Evolutionary conservation across 352 stramenopile species (phyloP), one percentile per base, ranked within the genome.

Genomic region (Blastocystis sp.): DNA sequence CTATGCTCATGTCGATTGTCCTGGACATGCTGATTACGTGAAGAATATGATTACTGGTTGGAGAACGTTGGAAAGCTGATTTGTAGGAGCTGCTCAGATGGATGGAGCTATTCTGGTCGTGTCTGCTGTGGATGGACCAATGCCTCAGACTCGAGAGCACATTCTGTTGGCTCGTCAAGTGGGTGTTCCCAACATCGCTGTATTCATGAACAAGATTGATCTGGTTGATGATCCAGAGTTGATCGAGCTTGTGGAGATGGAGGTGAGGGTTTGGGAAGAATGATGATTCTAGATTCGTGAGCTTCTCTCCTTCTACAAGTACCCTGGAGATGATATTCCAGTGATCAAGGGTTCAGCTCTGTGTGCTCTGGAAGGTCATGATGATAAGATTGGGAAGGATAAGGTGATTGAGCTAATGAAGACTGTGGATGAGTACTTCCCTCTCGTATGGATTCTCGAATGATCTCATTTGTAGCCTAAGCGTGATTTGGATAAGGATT

Each of bases 41-140:
- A 98, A 98, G 91, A 98, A 98, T 90, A 98, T 98, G 95, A 98
- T 98, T 90, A 98, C 95, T 4, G 95, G 88, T 49, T 14, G 37
- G 37, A 21, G 21, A 42, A 19, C 11, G 27, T 71, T 57, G 37
- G 27, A 42, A 19, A 11, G 27, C 11, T 78, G 21, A 69, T 63
- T 9, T 14, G 21, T 54, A 78, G 80, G 95, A 37, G 94, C 95
- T 9, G 94, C 95, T 19, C 95, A 98, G 90, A 97, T 97, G 94
- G 95, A 98, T 88, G 94, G 94, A 71, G 93, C 85, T 63, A 95
- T 95, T 88, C 88, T 95, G 37, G 93, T 95, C 37, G 92, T 96
- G 5, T 95, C 94, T 21, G 94, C 95, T 43, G 95, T 94, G 1
- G 94, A 97, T 89, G 94, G 94, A 58, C 93, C 94, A 39, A 97